Percentiles rank a stretch among this genome's conserved stretches.
Conservation (phyloP, 1,284 basidiomycete genomes). For the Tylopilus sp. region DNA sequence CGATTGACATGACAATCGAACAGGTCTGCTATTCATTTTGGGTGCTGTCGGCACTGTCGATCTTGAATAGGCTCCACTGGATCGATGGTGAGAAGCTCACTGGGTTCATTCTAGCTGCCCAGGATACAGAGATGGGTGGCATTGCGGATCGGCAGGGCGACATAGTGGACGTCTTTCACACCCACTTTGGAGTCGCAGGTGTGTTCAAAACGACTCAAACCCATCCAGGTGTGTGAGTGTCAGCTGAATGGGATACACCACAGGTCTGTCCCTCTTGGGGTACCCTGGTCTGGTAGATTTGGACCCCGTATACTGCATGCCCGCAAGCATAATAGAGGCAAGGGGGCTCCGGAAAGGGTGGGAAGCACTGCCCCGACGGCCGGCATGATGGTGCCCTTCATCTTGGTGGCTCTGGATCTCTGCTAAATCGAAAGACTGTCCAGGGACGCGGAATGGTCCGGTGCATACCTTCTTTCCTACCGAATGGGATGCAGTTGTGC, state of each 20-base stretch:
- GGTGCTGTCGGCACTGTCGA: slow-evolving; percentile 88
- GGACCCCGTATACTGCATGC: slow-evolving; percentile 98
- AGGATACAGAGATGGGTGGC: slow-evolving; percentile 90
- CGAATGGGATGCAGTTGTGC: neutral
- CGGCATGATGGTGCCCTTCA: slow-evolving; percentile 12
- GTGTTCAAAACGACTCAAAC: slow-evolving; percentile 20
- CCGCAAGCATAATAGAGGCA: slow-evolving; percentile 67
- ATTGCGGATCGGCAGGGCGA: slow-evolving; percentile 94
- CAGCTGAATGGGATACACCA: slow-evolving; percentile 2
- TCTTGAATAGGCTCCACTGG: slow-evolving; percentile 83
- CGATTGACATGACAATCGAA: neutral
- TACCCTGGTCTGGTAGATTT: slow-evolving; percentile 80
- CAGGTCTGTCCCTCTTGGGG: slow-evolving; percentile 86
- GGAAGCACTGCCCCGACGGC: slow-evolving; percentile 51
- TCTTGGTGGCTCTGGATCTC: slow-evolving; percentile 3
- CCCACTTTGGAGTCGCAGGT: slow-evolving; percentile 91
- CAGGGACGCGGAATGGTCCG: neutral
- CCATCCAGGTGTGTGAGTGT: neutral
- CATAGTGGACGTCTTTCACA: slow-evolving; percentile 96
- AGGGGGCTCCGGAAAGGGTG: slow-evolving; percentile 66
- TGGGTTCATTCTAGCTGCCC: slow-evolving; percentile 81
- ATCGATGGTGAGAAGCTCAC: slow-evolving; percentile 84
- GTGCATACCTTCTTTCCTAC: neutral
- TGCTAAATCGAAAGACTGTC: slow-evolving; percentile 8
- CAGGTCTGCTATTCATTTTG: slow-evolving; percentile 98